These are phyloP conservation scores for Eutypa lata DNA, from an alignment of 2,329 filamentous ascomycete genomes.

Conservation along the genomic window DNA sequence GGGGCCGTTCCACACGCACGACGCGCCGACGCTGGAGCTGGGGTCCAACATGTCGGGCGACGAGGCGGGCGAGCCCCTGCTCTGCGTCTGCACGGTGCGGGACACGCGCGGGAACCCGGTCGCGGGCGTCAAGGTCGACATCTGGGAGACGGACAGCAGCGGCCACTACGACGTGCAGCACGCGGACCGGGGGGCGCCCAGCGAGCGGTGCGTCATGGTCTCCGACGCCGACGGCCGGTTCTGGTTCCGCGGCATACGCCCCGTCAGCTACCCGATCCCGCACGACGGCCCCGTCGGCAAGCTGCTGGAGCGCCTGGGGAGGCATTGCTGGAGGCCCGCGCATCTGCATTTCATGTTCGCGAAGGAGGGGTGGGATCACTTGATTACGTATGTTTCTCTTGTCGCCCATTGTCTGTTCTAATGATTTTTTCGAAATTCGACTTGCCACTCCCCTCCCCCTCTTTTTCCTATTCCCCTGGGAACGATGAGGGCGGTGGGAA, in stretches of 20 bases:
- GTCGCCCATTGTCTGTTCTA: background rate
- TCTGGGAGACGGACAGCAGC: conserved; percentile 82
- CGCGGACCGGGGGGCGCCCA: conserved; percentile 56
- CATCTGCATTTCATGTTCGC: conserved; percentile 91
- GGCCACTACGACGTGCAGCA: conserved; percentile 83
- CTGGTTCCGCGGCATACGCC: conserved; percentile 82
- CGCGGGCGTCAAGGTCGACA: conserved; percentile 66
- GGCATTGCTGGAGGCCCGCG: conserved; percentile 74
- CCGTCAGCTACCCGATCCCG: conserved; percentile 82
- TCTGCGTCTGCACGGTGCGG: conserved; percentile 70
- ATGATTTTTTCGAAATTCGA: background rate
- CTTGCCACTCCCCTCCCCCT: too few relatives aligned
- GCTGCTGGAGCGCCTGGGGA: conserved; percentile 60
- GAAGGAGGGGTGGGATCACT: conserved; percentile 71
- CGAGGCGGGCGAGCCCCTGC: conserved; percentile 63
- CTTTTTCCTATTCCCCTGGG: background rate
- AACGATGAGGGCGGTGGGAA: too few relatives aligned
- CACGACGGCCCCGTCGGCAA: conserved; percentile 80
- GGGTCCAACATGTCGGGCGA: conserved; percentile 67
- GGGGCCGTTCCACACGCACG: conserved; percentile 80
- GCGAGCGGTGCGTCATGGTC: conserved; percentile 68
- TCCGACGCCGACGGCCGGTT: conserved; percentile 71
- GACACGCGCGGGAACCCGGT: conserved; percentile 64
- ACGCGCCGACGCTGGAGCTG: conserved; percentile 55
- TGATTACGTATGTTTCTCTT: conserved; percentile 68